phyloP scores from a whole-genome alignment of 2,329 filamentous ascomycete genomes.

The Paecilomyces sp. region DNA sequence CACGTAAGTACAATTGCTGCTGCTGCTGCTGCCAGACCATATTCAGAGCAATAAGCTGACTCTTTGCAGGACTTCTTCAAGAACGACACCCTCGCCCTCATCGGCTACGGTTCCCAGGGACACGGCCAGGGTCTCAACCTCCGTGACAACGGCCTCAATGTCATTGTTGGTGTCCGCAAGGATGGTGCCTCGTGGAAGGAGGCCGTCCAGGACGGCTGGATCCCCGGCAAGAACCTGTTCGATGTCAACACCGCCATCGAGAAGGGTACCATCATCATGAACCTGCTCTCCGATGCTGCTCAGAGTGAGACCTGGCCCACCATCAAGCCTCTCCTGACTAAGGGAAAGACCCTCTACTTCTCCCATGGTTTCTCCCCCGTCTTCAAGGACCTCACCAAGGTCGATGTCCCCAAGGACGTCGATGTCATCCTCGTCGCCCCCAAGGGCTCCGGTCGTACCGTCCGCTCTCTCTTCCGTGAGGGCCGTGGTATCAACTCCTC shows the following conservation, averaged over 20 bases:
- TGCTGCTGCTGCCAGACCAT: neutral
- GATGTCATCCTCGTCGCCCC: conserved; percentile 99
- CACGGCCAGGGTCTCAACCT: conserved; percentile 99
- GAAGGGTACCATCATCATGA: conserved; percentile 95
- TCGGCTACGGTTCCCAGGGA: conserved; percentile 96
- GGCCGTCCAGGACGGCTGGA: conserved; percentile 93
- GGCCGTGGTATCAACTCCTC: conserved; percentile 99
- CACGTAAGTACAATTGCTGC: conserved; percentile 54
- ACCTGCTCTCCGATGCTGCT: conserved; percentile 94
- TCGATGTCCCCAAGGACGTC: conserved; percentile 90
- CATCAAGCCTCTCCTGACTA: conserved; percentile 95
- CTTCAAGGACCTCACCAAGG: conserved; percentile 99
- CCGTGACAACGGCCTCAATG: conserved; percentile 98
- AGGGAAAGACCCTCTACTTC: conserved; percentile 99
- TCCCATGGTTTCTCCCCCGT: conserved; percentile 99
- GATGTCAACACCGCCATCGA: conserved; percentile 94
- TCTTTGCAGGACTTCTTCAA: conserved; percentile 87
- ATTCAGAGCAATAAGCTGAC: neutral
- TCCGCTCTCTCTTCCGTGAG: conserved; percentile 97
- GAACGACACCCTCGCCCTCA: conserved; percentile 97
- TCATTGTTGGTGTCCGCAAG: conserved; percentile 98
- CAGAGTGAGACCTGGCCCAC: conserved; percentile 98
- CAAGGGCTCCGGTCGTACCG: conserved; percentile 98
- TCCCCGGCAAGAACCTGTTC: conserved; percentile 97
- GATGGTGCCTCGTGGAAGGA: conserved; percentile 98